Conservation (phyloP, 2,329 filamentous ascomycete genomes). For the Fusarium xyrophilum region DNA sequence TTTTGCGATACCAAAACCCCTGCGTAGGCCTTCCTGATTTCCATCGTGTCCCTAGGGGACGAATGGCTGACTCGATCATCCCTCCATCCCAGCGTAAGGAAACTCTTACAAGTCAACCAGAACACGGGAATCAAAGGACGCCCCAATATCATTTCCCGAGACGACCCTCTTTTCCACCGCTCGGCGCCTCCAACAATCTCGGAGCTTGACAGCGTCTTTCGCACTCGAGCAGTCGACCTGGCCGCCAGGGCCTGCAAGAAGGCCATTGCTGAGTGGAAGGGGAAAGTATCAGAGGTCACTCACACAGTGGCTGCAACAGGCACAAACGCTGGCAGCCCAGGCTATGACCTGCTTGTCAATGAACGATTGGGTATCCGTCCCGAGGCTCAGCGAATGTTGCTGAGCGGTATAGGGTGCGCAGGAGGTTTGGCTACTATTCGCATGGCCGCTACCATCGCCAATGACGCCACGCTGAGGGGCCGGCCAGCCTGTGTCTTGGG, state of each 20-base stretch:
- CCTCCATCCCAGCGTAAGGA: neutral
- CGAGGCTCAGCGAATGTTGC: conserved; percentile 5
- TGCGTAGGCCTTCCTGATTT: neutral
- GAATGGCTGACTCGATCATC: neutral
- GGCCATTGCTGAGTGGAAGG: conserved; percentile 2
- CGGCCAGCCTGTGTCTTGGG: conserved; percentile 1
- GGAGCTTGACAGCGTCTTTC: conserved; percentile 3
- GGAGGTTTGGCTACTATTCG: conserved; percentile 3
- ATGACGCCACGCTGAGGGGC: conserved; percentile 1
- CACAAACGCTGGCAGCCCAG: conserved; percentile 2
- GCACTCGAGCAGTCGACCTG: conserved; percentile 1
- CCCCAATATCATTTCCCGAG: neutral
- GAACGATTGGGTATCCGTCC: neutral
- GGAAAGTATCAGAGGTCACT: conserved; percentile 1
- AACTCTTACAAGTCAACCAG: conserved; percentile 4
- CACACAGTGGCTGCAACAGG: conserved; percentile 3
- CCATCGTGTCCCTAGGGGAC: neutral
- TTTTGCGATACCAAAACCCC: conserved; percentile 1
- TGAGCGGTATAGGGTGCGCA: conserved; percentile 5
- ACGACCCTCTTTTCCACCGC: conserved; percentile 2
- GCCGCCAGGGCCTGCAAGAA: neutral
- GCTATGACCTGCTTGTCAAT: conserved; percentile 1
- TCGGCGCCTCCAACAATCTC: conserved; percentile 1
- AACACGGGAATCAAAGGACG: neutral
- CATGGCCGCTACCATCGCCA: neutral